Conservation (phyloP, 768 basidiomycete species). For the Boletus bicolor region DNA sequence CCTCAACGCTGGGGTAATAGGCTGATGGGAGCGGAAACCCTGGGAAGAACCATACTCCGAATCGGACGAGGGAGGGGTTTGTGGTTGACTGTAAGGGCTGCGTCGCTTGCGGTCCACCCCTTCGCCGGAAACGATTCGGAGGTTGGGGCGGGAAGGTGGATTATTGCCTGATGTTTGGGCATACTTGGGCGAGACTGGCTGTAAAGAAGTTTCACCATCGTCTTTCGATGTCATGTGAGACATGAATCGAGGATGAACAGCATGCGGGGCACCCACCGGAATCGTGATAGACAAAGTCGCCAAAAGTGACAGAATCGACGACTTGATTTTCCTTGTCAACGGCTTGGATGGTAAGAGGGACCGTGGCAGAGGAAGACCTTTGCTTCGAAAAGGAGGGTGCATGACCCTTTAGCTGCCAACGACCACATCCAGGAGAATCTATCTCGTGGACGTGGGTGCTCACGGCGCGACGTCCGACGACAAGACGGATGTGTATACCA, state of each 20-base stretch:
- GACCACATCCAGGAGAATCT: slow-evolving; percentile 42
- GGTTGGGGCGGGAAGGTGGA: slow-evolving; percentile 17
- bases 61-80: slow-evolving; percentile 41
- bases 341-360: slow-evolving; percentile 60
- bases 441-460: slow-evolving; percentile 62
- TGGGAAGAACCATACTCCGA: slow-evolving; percentile 33
- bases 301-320: slow-evolving; percentile 66
- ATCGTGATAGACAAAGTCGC: slow-evolving; percentile 65
- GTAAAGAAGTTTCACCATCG: background rate
- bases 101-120: slow-evolving; percentile 33
- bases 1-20: slow-evolving; percentile 17
- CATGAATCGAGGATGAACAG: background rate
- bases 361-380: slow-evolving; percentile 37
- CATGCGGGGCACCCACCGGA: slow-evolving; percentile 32
- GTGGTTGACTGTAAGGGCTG: slow-evolving; percentile 39
- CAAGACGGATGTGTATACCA: slow-evolving; percentile 63
- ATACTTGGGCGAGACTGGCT: background rate
- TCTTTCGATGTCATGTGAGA: slow-evolving; percentile 11
- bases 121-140: slow-evolving; percentile 30
- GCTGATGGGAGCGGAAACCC: slow-evolving; percentile 21
- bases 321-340: slow-evolving; percentile 50
- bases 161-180: background rate
- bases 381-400: slow-evolving; percentile 53
- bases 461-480: slow-evolving; percentile 67
- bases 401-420: slow-evolving; percentile 65